Evolutionary conservation across 495 filamentous ascomycete genomes (phyloP), one percentile per base, ranked within the genome.

Genomic region (Aspergillus incahuasiensis): DNA sequence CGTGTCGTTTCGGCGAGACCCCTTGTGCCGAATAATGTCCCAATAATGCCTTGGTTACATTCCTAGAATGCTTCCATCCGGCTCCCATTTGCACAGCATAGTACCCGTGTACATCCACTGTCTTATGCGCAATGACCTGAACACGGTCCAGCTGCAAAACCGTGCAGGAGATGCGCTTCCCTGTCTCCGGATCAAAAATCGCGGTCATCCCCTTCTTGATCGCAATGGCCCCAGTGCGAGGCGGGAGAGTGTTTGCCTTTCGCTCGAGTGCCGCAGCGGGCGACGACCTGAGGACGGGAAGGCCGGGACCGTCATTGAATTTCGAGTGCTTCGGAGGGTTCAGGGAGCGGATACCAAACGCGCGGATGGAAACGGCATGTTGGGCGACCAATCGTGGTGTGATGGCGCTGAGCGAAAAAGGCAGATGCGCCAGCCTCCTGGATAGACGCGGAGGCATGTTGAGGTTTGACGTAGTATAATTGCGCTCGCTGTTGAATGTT

Each of bases 201-300:
- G 88, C 92, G 12, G 90, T 95, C 87, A 98, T 97, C 65, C 94
- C 94, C 72, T 89, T 90, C 75, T 98, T 98, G 64, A 84, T 81
- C 7, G 86, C 89, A 25, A 97, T 78, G 18, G 86, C 85, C 34
- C 94, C 94, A 25, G 89, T 85, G 0, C 94, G 86, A 34, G 88
- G 72, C 0, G 94, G 92, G 7, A 91, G 83, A 0, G 87, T 87
- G 54, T 79, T 76, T 46, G 82, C 85, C 64, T 86, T 91, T 48
- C 92, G 89, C 67, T 82, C 78, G 34, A 97, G 82, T 5, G 92
- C 91, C 13, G 90, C 91, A 3, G 85, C 82, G 11, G 87, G 82
- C 6, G 90, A 90, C 11, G 86, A 82, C 30, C 83, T 82, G 28
- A 90, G 85, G 16, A 81, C 62, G 25, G 79, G 76, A 22, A 80